Evolutionary conservation across 345 rosid genomes (phyloP).

Genomic region (Citrus hindsii): DNA sequence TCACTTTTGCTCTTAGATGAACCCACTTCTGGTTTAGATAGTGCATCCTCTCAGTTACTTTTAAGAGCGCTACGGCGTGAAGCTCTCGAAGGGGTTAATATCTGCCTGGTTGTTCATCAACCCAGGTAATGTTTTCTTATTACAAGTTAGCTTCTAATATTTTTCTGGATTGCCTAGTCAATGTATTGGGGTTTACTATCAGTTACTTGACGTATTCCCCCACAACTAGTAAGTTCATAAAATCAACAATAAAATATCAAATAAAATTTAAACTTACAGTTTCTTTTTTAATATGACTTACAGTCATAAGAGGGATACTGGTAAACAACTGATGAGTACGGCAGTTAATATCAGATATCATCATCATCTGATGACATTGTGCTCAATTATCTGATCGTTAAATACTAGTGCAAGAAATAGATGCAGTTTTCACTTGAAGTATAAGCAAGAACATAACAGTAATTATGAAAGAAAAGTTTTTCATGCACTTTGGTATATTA

Average conservation of each 20-base stretch:
- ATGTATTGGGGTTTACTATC: background rate
- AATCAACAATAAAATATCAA: background rate
- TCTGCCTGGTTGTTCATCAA: constrained; percentile 96
- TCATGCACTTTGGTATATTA: no score
- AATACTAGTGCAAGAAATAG: background rate
- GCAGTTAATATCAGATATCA: background rate
- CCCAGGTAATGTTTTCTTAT: constrained; percentile 55
- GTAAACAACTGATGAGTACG: background rate
- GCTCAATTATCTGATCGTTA: background rate
- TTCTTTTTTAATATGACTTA: background rate
- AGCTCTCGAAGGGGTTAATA: constrained; percentile 88
- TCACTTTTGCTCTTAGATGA: constrained; percentile 91
- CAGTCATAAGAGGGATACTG: background rate
- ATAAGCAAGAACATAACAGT: background rate
- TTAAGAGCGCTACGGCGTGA: constrained; percentile 90
- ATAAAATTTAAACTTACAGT: background rate
- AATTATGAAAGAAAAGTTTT: no score
- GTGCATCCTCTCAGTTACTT: constrained; percentile 90
- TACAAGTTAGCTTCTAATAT: background rate
- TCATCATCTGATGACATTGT: background rate
- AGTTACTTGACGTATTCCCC: background rate
- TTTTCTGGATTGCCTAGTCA: background rate
- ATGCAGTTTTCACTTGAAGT: background rate
- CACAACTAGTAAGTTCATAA: background rate
- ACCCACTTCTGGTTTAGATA: constrained; percentile 97